Percentiles rank a stretch among this genome's conserved stretches.
phyloP scores from a whole-genome alignment of 768 basidiomycete genomes.

The Roridomyces roridus region DNA sequence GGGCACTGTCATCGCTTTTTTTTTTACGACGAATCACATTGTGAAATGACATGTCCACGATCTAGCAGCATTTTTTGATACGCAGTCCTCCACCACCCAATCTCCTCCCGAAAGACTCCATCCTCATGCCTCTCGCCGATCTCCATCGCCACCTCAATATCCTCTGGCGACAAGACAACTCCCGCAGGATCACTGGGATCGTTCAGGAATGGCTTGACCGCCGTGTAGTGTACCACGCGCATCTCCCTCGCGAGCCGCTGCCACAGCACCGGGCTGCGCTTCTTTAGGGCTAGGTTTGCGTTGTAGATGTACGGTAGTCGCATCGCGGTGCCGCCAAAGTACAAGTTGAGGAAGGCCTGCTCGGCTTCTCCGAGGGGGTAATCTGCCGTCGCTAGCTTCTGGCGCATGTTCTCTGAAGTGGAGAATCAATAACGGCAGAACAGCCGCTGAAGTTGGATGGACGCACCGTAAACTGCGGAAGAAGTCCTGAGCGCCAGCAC shows the following conservation, averaged over 20 bases:
- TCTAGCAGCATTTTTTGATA: constrained; percentile 29
- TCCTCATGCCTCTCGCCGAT: constrained; percentile 17
- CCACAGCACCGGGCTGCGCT: constrained; percentile 37
- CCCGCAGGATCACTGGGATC: not conserved
- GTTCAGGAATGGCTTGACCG: constrained; percentile 14
- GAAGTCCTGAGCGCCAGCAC: too few species aligned
- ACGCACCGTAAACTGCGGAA: too few species aligned
- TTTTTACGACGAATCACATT: too few species aligned
- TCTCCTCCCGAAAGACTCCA: constrained; percentile 31
- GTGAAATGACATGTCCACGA: not conserved
- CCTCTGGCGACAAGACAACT: constrained; percentile 27
- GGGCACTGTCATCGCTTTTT: too few species aligned
- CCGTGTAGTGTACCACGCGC: constrained; percentile 41
- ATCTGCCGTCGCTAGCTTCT: constrained; percentile 45
- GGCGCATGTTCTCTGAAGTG: too few species aligned
- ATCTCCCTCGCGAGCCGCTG: constrained; percentile 33
- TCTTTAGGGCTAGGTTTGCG: constrained; percentile 41
- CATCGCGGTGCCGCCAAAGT: constrained; percentile 38
- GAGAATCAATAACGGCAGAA: too few species aligned
- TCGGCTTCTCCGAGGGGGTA: constrained; percentile 46
- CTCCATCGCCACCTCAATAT: constrained; percentile 28
- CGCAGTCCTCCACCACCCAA: constrained; percentile 36
- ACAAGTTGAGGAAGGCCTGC: constrained; percentile 49
- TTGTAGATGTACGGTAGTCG: constrained; percentile 43
- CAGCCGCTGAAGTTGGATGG: too few species aligned